A percentile compares a stretch with the other conserved stretches of the same genome.
These are phyloP conservation scores for Triticum turgidum DNA, from an alignment of 176 grass and related monocot genomes.

Conservation along the genomic window DNA sequence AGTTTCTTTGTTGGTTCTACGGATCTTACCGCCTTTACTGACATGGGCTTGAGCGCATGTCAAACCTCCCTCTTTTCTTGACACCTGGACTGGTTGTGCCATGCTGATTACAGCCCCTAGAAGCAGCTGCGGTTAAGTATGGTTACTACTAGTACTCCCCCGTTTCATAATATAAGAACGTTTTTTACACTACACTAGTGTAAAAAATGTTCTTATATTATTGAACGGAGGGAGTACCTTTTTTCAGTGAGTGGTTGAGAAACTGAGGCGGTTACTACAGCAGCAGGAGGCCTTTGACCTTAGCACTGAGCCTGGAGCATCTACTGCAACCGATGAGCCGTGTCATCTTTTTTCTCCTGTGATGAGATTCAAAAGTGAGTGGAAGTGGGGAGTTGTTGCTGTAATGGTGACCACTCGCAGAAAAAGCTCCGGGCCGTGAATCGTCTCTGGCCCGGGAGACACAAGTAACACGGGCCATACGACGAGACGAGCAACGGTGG, in stretches of 20 bases:
- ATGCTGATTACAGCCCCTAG: neutral
- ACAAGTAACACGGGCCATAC: neutral
- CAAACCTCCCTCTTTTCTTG: constrained; percentile 5
- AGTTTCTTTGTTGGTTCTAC: constrained; percentile 41
- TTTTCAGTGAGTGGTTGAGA: neutral
- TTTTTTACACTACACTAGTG: too few species aligned
- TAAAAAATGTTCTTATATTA: too few species aligned
- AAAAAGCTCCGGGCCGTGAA: neutral
- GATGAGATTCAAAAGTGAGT: neutral
- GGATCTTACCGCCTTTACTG: constrained; percentile 29
- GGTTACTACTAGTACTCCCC: neutral
- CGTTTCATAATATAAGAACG: too few species aligned
- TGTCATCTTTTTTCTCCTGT: neutral
- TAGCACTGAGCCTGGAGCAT: neutral
- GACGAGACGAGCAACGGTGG: neutral
- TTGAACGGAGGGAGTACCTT: too few species aligned
- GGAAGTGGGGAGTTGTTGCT: constrained; percentile 3
- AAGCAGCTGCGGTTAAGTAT: neutral
- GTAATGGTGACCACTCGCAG: constrained; percentile 16
- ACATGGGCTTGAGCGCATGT: constrained; percentile 19
- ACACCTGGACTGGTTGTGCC: constrained; percentile 12
- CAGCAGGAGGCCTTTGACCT: constrained; percentile 23
- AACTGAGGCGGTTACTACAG: neutral
- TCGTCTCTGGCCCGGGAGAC: neutral
- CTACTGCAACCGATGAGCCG: neutral